Percentiles rank a stretch among this genome's conserved stretches.
These are phyloP conservation scores for Phanerochaete sordida DNA, from an alignment of 768 basidiomycete species.

Conservation along the genomic window DNA sequence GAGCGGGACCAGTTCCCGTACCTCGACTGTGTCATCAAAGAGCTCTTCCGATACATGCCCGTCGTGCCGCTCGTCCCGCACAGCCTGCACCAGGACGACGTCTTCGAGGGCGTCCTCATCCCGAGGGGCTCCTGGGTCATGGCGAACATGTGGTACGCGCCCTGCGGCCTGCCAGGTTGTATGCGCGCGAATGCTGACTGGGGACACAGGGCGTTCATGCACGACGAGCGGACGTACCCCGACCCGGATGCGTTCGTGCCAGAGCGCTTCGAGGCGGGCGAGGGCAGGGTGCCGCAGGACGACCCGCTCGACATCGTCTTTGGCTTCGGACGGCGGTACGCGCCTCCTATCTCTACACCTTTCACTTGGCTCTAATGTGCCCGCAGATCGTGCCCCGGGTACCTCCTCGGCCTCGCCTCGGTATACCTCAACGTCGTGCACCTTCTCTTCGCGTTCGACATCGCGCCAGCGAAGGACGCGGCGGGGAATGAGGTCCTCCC, in stretches of 20 bases:
- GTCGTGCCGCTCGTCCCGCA: slow-evolving; percentile 3
- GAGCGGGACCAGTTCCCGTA: slow-evolving; percentile 6
- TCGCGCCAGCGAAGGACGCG: neutral
- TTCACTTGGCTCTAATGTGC: too few relatives aligned
- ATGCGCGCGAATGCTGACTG: too few relatives aligned
- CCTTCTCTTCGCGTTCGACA: slow-evolving; percentile 4
- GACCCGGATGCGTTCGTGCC: neutral
- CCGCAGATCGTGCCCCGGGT: neutral
- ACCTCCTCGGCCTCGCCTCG: neutral
- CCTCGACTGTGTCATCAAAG: slow-evolving; percentile 16
- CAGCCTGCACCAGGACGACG: slow-evolving; percentile 2
- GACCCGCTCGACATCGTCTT: slow-evolving; percentile 3
- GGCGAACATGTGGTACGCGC: slow-evolving; percentile 2
- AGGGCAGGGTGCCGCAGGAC: neutral
- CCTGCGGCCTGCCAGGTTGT: too few relatives aligned
- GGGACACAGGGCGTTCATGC: neutral
- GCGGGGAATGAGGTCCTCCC: neutral
- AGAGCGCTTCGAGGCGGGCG: neutral
- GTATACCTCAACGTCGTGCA: neutral
- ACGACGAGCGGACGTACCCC: neutral
- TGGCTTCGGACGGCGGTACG: slow-evolving; percentile 6
- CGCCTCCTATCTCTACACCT: too few relatives aligned
- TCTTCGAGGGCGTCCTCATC: slow-evolving; percentile 4
- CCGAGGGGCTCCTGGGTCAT: slow-evolving; percentile 5
- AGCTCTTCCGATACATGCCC: slow-evolving; percentile 33